These are phyloP conservation scores for Epichloe sp. DNA, from an alignment of 2,329 filamentous ascomycete species.

Conservation along the genomic window DNA sequence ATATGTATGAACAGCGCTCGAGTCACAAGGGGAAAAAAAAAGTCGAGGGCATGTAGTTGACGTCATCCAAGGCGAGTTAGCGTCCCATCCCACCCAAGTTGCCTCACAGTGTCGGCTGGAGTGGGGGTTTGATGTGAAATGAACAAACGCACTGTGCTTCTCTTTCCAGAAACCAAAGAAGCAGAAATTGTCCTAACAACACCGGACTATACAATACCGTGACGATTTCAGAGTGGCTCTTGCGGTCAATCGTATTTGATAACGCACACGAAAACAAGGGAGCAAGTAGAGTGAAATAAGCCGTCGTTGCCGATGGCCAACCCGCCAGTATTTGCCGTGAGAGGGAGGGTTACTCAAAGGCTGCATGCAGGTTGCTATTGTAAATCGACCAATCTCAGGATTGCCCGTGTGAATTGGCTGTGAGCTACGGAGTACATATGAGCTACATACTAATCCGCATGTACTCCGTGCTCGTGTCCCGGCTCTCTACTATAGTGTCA, in stretches of 20 bases:
- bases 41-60: background rate
- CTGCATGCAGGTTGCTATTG: background rate
- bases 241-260: no score
- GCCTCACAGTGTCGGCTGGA: background rate
- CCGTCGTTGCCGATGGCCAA: no score
- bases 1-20: no score
- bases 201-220: no score
- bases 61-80: conserved; percentile 4
- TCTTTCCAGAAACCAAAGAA: background rate
- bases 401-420: background rate
- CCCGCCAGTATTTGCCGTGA: no score
- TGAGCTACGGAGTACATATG: background rate
- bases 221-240: no score
- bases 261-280: no score
- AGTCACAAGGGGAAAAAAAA: background rate
- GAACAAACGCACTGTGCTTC: background rate
- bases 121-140: background rate
- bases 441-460: no score
- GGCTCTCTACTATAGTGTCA: background rate
- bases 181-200: background rate
- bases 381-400: background rate
- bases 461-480: no score
- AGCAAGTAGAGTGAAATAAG: no score
- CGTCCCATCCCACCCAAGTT: background rate
- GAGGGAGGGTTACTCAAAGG: background rate